A percentile compares a stretch with the other conserved stretches of the same genome.
These are phyloP conservation scores for Ogataea parapolymorpha DNA, from an alignment of 805 yeast species.

Conservation along the genomic window DNA sequence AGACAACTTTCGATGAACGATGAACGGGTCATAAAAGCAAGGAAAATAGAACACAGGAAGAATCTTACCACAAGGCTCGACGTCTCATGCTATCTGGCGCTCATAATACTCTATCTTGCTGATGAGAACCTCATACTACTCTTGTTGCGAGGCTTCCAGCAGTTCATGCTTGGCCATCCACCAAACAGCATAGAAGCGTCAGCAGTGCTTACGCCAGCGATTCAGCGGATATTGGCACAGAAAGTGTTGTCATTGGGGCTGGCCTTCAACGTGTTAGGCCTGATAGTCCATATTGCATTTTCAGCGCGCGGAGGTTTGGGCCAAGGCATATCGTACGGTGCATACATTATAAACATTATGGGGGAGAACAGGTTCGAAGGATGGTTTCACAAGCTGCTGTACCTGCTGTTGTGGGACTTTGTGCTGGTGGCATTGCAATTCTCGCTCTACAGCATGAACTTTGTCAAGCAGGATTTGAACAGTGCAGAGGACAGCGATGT, in stretches of 20 bases:
- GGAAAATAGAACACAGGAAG: constrained; percentile 38
- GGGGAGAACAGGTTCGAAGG: constrained; percentile 38
- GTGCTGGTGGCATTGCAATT: constrained; percentile 31
- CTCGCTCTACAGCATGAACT: constrained; percentile 31
- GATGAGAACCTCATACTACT: constrained; percentile 39
- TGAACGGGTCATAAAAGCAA: constrained; percentile 38
- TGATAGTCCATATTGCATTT: constrained; percentile 36
- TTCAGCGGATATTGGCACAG: constrained; percentile 28
- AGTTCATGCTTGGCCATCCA: constrained; percentile 39
- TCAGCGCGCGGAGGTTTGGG: constrained; percentile 27
- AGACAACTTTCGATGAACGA: constrained; percentile 41
- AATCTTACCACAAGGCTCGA: constrained; percentile 36
- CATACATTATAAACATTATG: constrained; percentile 40
- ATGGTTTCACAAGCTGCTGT: constrained; percentile 27
- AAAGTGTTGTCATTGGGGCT: constrained; percentile 29
- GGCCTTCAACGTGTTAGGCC: constrained; percentile 23
- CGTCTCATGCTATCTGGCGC: constrained; percentile 35
- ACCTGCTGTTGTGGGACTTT: constrained; percentile 31
- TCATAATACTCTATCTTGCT: constrained; percentile 38
- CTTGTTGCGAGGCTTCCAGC: constrained; percentile 34
- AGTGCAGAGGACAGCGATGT: constrained; percentile 20
- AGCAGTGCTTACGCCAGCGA: constrained; percentile 18
- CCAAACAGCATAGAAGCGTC: constrained; percentile 34
- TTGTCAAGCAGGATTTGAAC: constrained; percentile 27
- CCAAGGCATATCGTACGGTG: constrained; percentile 34